Conservation (phyloP, 441 rosid genomes). For the Erodium texanum region DNA sequence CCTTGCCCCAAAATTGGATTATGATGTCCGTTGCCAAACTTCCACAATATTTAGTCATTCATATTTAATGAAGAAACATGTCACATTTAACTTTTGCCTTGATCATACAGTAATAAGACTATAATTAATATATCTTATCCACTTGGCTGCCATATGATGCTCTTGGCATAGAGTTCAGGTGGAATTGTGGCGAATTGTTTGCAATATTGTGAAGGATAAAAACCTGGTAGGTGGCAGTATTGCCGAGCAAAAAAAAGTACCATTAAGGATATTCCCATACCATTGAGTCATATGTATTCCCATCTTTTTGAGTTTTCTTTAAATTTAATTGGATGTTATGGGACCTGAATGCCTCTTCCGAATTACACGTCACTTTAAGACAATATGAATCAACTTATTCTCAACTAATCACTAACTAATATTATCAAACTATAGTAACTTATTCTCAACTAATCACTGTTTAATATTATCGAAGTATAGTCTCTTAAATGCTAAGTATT, state of each 20-base stretch:
- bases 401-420: no score
- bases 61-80: neutral
- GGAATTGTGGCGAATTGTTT: neutral
- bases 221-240: neutral
- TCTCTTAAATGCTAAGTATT: neutral
- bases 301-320: no score
- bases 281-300: no score
- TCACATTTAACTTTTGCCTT: neutral
- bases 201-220: neutral
- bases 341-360: no score
- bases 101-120: neutral
- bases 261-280: neutral
- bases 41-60: neutral
- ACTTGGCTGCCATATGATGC: neutral
- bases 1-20: neutral
- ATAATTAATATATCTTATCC: neutral
- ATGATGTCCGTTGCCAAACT: neutral
- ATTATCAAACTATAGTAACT: no score
- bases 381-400: no score
- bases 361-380: no score
- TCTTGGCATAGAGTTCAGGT: neutral
- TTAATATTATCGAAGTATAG: neutral
- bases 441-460: neutral
- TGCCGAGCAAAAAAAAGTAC: neutral
- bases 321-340: no score